Base-by-base conservation (phyloP, 2,329 filamentous ascomycete genomes). In the Nemania sp. region DNA sequence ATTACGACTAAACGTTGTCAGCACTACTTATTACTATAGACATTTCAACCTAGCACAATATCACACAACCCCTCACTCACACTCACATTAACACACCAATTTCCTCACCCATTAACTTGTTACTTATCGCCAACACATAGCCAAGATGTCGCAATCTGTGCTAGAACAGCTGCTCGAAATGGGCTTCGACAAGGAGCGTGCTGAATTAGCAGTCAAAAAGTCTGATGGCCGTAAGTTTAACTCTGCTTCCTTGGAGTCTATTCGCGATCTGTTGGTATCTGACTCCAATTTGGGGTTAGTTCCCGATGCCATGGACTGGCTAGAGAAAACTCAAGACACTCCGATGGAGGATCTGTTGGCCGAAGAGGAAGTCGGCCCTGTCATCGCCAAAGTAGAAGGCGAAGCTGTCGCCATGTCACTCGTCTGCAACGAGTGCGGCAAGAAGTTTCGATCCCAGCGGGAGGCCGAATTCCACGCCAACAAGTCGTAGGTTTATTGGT, bases 391-490 rank as follows among this genome's bases (percentile, higher is more conserved):
- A n/a, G 77, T 92, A 2, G 79, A 89, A 64, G 82, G 83, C 1
- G 90, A 88, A 54, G 84, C 87, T 65, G 77, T 83, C 51, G 89
- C 91, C 51, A 83, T 85, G 66, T 96, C 91, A 43, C 83, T 97
- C 50, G 81, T 95, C 45, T 99, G 94, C 80, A 94, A 96, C 61
- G 93, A 97, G 52, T 99, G 94, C 69, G 88, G 89, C 68, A 97
- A 96, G 80, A 88, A 86, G 69, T 95, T 99, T 74, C 82, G 90
- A 62, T 90, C 84, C 66, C 83, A 88, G 61, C 85, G 86, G 22
- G 84, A 93, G 62, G 94, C 92, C 8, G 88, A 93, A 66, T 96
- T 91, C 70, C 94, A 99, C 70, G 94, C 91, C 26, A 84, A 84
- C 66, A 96, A 96, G 76, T 93, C 90, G 76, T 87, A 70, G 58